A percentile compares a stretch with the other conserved stretches of the same genome.
phyloP scores from a whole-genome alignment of 345 rosid genomes.

The Gossypium turneri region DNA sequence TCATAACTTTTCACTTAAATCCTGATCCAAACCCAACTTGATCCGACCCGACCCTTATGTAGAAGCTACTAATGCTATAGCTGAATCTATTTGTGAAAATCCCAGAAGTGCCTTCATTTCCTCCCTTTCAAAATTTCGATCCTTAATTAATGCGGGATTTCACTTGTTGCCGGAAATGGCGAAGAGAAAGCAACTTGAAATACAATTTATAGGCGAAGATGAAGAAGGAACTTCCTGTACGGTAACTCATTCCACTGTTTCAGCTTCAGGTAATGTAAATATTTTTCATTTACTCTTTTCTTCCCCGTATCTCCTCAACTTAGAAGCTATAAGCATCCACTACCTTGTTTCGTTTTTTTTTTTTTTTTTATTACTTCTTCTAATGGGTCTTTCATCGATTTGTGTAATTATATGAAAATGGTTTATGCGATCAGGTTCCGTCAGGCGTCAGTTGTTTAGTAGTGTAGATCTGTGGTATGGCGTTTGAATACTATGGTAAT shows the following conservation, averaged over 20 bases:
- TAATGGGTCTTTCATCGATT: neutral
- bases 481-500: neutral
- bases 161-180: neutral
- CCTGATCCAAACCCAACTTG: too few relatives aligned
- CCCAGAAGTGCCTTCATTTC: neutral
- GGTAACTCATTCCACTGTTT: neutral
- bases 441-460: neutral
- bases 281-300: neutral
- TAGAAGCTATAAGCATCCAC: neutral
- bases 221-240: neutral
- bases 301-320: neutral
- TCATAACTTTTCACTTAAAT: too few relatives aligned
- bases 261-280: neutral
- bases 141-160: neutral
- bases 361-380: neutral
- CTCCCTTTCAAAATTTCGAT: neutral
- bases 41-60: too few relatives aligned
- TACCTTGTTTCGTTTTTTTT: neutral
- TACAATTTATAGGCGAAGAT: neutral
- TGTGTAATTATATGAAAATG: neutral
- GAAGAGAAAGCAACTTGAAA: neutral
- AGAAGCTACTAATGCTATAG: neutral
- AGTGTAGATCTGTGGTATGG: neutral
- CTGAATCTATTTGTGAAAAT: neutral
- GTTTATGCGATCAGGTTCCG: neutral